Evolutionary conservation across 768 basidiomycete genomes (phyloP).

Genomic region (Hydnomerulius pinastri): DNA sequence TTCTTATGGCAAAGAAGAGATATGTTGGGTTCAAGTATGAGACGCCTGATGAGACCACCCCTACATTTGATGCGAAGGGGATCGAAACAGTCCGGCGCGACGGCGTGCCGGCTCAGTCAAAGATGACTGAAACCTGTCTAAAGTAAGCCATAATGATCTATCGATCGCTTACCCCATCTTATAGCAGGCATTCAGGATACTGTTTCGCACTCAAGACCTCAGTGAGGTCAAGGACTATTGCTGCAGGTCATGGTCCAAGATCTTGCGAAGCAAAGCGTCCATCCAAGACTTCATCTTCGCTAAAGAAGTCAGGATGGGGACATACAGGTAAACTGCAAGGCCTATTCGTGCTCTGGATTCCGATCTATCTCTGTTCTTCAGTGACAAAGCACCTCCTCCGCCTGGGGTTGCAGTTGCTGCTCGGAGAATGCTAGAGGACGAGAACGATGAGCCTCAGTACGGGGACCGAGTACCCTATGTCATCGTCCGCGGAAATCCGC

Average conservation of each 20-base stretch:
- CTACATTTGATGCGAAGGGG: constrained; percentile 93
- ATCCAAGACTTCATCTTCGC: constrained; percentile 95
- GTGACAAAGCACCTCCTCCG: constrained; percentile 82
- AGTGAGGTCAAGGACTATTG: constrained; percentile 90
- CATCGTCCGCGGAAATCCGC: constrained; percentile 66
- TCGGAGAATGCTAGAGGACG: constrained; percentile 69
- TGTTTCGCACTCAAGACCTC: constrained; percentile 89
- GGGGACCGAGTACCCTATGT: constrained; percentile 94
- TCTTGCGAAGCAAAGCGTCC: constrained; percentile 77
- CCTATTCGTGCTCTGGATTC: not conserved
- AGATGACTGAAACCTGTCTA: constrained; percentile 87
- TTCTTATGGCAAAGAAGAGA: constrained; percentile 97
- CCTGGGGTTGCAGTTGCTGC: constrained; percentile 92
- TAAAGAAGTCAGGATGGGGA: constrained; percentile 91
- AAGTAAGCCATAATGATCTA: constrained; percentile 61
- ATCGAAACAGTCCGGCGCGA: constrained; percentile 97
- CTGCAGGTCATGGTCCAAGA: constrained; percentile 77
- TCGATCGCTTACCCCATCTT: not conserved
- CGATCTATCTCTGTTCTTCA: constrained; percentile 29
- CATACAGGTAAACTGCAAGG: constrained; percentile 69
- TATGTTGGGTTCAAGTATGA: constrained; percentile 99
- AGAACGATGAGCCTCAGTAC: constrained; percentile 84
- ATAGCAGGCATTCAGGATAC: constrained; percentile 51
- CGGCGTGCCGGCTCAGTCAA: constrained; percentile 85
- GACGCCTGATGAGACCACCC: constrained; percentile 71